Base-by-base conservation (phyloP, 495 filamentous ascomycete genomes). In the Xylaria scruposa region DNA sequence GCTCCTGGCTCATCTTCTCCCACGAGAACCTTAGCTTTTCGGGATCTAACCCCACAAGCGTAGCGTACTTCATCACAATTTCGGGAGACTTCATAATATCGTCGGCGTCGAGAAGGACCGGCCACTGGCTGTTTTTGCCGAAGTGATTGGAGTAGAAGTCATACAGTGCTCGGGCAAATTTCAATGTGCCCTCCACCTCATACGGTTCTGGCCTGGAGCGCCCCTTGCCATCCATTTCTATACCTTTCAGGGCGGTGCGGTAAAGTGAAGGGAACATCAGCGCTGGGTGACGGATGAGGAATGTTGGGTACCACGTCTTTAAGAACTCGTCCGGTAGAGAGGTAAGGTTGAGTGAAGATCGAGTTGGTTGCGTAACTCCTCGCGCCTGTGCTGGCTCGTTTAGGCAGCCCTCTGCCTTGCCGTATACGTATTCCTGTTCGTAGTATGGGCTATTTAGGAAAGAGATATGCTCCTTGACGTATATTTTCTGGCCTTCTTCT, bases 231-330 rank as follows among this genome's bases (percentile, higher is more conserved):
- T 66, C 15, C 38, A 71, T 24, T 29, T 47, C 49, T 6, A 62
- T 6, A 9, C 51, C 68, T 15, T 73, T 67, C 24, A 15, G 61
- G 33, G 77, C 69, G 0, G 83, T 75, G 21, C 83, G 82, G 62
- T 80, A 81, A 5, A 76, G 69, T 0, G 81, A 83, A 15, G 84
- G 80, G 33, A 82, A 78, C 44, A 80, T 76, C 44, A 84, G 70
- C 19, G 80, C 79, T 6, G 84, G 84, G 65, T 86, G 82, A 10
- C 84, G 81, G 56, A 86, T 82, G 40, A 85, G 73, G 68, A 86
- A 84, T 4, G 80, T 80, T 40, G 81, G 72, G 19, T 73, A 70
- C 75, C 79, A 83, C 4, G 72, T 76, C 3, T 71, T 73, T 36
- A 86, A 75, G 64, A 82, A 79, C 54, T 78, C 79, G 70, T 84